Percentiles rank a stretch among this genome's conserved stretches.
phyloP scores from a whole-genome alignment of 1,284 basidiomycete species.

The Ceratobasidium sp. region DNA sequence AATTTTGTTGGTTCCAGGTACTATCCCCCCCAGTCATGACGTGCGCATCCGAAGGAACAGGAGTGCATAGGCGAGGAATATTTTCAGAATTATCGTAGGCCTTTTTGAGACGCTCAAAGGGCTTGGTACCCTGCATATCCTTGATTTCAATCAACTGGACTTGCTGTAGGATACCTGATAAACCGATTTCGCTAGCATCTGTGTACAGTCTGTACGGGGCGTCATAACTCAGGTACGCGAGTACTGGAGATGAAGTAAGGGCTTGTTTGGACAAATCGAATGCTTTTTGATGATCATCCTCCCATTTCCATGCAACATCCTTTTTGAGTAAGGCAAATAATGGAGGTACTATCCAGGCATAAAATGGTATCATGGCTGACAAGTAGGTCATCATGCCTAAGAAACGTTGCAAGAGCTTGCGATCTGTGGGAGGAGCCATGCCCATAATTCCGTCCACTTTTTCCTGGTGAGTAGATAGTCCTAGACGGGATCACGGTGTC shows the following conservation, averaged over 20 bases:
- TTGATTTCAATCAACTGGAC: conserved; percentile 57
- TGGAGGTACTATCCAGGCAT: conserved; percentile 53
- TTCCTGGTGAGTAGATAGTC: conserved; percentile 56
- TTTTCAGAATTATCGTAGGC: conserved; percentile 46
- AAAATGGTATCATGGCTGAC: conserved; percentile 55
- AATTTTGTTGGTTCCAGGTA: conserved; percentile 53
- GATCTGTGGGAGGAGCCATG: conserved; percentile 51
- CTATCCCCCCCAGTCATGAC: conserved; percentile 38
- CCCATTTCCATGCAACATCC: conserved; percentile 13
- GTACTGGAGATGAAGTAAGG: conserved; percentile 41
- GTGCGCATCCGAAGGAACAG: conserved; percentile 50
- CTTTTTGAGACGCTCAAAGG: conserved; percentile 53
- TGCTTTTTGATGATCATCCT: conserved; percentile 31
- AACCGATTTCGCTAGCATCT: conserved; percentile 59
- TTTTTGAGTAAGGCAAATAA: conserved; percentile 45
- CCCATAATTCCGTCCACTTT: conserved; percentile 52
- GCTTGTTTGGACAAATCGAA: conserved; percentile 37
- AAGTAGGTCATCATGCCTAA: conserved; percentile 58
- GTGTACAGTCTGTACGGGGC: conserved; percentile 60
- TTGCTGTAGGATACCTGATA: conserved; percentile 59
- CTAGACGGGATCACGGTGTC: conserved; percentile 57
- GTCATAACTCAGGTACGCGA: conserved; percentile 55
- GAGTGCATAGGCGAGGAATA: conserved; percentile 50
- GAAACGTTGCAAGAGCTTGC: conserved; percentile 51
- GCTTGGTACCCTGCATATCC: conserved; percentile 58